Base-by-base conservation (phyloP, 176 grass and related monocot species). In the Aegilops umbellulata region DNA sequence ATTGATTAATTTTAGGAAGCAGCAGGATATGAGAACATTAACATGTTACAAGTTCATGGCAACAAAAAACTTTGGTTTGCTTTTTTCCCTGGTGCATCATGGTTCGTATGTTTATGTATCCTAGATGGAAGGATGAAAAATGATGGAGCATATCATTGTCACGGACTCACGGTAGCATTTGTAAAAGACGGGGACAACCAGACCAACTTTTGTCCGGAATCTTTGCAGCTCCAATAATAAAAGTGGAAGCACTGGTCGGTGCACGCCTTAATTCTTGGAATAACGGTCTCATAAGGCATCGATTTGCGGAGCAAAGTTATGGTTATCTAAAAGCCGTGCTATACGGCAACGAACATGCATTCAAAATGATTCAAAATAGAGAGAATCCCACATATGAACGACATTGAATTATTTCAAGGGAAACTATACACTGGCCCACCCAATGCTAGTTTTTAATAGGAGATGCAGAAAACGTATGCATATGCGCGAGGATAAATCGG, bases 141-240 rank as follows among this genome's bases (percentile, higher is more conserved):
- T 23, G 3, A 9, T 49, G 5, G 0, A 49, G 3, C 3, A 22
- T 29, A 34, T 7, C 26, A 2, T 76, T 10, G 0, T 0, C 12
- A 31, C 5, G 4, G 4, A 17, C 47, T 51, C 15, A 1, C 16
- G 1, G 47, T 23, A 34, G 1, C 31, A 25, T 47, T 78, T 61
- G 14, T 49, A 8, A 36, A 49, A 10, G 26, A 71, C 0, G 0
- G 0, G 5, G 1, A 20, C 1, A 0, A 29, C 22, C 2, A 41
- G 2, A 27, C 0, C 0, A 12, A 20, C 17, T 42, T 85, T 81
- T 47, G 8, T 65, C 2, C 0, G 0, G 20, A 87, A 83, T 86
- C 58, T 75, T 84, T 3, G 60, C 25, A n/a, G 4, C 44, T 58
- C 11, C 23, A 3, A 47, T 26, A 46, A 24, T 35, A 86, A 90